Conservation (phyloP, 768 basidiomycete genomes). For the Boletus subcaerulescens region DNA sequence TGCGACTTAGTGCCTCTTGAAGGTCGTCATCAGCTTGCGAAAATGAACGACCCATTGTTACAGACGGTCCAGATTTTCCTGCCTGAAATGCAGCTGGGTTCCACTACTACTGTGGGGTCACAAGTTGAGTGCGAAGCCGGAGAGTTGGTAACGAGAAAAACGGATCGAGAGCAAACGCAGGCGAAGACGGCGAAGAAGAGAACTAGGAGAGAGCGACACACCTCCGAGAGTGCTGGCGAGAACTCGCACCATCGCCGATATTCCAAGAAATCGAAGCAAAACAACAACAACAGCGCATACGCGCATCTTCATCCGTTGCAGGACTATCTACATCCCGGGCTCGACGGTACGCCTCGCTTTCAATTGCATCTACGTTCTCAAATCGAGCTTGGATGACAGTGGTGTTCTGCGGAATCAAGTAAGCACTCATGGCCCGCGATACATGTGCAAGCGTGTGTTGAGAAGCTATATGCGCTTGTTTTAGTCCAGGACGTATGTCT, state of each 20-base stretch:
- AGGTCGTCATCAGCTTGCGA: too few relatives aligned
- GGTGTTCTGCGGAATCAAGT: conserved; percentile 87
- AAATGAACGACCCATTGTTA: neutral
- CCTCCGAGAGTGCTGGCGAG: neutral
- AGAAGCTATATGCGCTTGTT: neutral
- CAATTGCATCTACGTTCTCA: neutral
- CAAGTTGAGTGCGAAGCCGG: neutral
- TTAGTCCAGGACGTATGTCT: conserved; percentile 66
- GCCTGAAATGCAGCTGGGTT: conserved; percentile 1
- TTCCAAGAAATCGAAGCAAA: conserved; percentile 36
- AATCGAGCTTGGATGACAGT: conserved; percentile 40
- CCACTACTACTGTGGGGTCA: neutral
- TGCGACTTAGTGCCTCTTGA: too few relatives aligned
- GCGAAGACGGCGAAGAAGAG: neutral
- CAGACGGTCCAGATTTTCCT: conserved; percentile 5
- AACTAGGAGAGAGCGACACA: neutral
- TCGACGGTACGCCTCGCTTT: conserved; percentile 51
- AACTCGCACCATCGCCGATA: neutral
- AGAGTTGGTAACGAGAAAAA: neutral
- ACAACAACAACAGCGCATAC: conserved; percentile 52
- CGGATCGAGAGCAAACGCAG: neutral
- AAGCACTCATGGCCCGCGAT: conserved; percentile 8
- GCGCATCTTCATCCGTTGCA: conserved; percentile 48
- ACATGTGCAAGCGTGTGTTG: neutral
- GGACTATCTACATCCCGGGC: conserved; percentile 49